Evolutionary conservation across 148 eudicot genomes (phyloP), one percentile per base, ranked within the genome.

Genomic region (Beta vulgaris): DNA sequence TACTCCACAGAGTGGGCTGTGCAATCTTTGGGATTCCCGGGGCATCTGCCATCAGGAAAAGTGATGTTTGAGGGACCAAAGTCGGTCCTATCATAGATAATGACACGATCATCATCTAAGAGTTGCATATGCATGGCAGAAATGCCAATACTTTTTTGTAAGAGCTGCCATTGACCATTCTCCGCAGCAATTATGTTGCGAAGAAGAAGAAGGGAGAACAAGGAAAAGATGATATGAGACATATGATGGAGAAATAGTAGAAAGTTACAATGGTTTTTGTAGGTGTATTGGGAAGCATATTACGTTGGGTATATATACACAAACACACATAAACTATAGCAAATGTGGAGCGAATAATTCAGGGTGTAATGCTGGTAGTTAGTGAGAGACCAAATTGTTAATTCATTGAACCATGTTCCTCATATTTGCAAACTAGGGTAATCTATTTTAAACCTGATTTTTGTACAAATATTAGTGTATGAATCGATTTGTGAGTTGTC

Each of bases 1-100:
- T 87, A 93, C 60, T 87, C 95, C 16, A 81, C 90, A 0, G 98
- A 91, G 76, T 93, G 98, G 18, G 95, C 98, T 0, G 91, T 74
- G 81, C 98, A 90, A 73, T 58, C 91, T 3, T 58, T 18, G 0
- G 76, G 78, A 71, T 84, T 81, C 29, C 25, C 5, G 0, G 82
- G 79, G 66, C 91, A 88, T 15, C 73, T 74, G 34, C 46, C 59
- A 14, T 57, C 11, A 0, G 88, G 81, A 1, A 88, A 42, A 23
- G 85, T 75, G 66, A 86, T 70, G 68, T 84, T 86, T 53, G 91
- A 86, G 25, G 42, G 72, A 42, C 91, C 91, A 43, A 88, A 86
- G 37, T 86, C 83, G 57, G 90, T 86, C 1, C 91, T 77, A 66
- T 88, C 92, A 81, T 75, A 85, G 35, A 85, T 78, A 3, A 86